Percentiles rank a stretch among this genome's conserved stretches.
These are phyloP conservation scores for Aphanomyces cochlioides DNA, from an alignment of 352 stramenopile genomes.

Conservation along the genomic window DNA sequence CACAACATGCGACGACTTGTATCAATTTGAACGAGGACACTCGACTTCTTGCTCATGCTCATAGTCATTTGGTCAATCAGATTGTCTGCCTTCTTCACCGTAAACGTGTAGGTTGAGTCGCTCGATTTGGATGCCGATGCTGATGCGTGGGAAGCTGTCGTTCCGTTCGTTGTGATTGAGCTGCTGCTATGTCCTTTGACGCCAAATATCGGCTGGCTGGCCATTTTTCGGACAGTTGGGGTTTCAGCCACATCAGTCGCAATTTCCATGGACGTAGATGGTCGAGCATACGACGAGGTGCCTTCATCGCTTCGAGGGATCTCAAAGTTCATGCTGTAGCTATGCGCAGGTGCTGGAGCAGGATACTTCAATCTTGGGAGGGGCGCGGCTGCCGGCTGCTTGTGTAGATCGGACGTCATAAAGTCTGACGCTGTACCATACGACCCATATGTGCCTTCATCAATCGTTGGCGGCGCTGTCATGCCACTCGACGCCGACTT, in stretches of 20 bases:
- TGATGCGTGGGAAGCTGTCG: conserved; percentile 44
- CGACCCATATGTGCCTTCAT: conserved; percentile 24
- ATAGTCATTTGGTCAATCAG: conserved; percentile 58
- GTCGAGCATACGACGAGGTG: neutral
- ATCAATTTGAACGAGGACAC: conserved; percentile 79
- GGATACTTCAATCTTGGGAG: conserved; percentile 4
- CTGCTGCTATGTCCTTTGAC: conserved; percentile 36
- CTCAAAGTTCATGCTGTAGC: conserved; percentile 18
- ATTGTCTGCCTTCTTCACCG: conserved; percentile 81
- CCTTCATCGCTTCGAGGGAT: conserved; percentile 33
- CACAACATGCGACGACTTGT: conserved; percentile 80
- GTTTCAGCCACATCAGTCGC: conserved; percentile 30
- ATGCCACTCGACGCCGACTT: conserved; percentile 9
- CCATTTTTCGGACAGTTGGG: conserved; percentile 1
- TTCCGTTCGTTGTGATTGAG: conserved; percentile 22
- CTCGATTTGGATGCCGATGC: conserved; percentile 36
- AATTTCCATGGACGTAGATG: conserved; percentile 21
- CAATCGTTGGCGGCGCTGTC: conserved; percentile 3
- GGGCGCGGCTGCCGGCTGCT: neutral
- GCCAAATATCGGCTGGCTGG: conserved; percentile 58
- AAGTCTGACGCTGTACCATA: conserved; percentile 13
- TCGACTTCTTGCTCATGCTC: conserved; percentile 58
- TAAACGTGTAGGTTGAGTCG: conserved; percentile 77
- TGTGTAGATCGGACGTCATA: conserved; percentile 19
- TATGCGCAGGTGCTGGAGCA: neutral